Conservation (phyloP, 495 filamentous ascomycete species). For the Penicillium pancosmium region DNA sequence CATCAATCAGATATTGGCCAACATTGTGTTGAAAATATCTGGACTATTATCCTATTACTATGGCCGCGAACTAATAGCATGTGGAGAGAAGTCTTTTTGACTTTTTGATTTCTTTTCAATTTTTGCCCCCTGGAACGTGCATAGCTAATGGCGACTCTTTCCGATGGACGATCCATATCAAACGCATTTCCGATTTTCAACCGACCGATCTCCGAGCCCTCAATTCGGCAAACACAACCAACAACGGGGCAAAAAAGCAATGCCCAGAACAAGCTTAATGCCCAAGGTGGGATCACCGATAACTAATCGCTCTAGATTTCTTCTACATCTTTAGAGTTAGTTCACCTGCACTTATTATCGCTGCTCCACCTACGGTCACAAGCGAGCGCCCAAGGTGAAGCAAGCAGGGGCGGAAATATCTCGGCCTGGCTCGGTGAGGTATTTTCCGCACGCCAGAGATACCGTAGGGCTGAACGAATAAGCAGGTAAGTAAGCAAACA, state of each 20-base stretch:
- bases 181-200: background rate
- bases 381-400: background rate
- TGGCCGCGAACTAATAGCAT: background rate
- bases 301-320: background rate
- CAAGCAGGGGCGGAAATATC: background rate
- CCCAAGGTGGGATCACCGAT: background rate
- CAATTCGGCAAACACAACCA: background rate
- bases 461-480: too few relatives aligned
- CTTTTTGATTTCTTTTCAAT: too few relatives aligned
- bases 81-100: too few relatives aligned
- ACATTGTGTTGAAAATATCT: background rate
- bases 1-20: too few relatives aligned
- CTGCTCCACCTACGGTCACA: background rate
- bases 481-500: too few relatives aligned
- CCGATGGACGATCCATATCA: background rate
- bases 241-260: background rate
- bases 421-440: background rate
- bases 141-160: background rate
- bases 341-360: background rate
- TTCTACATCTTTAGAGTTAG: too few relatives aligned
- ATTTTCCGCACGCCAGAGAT: background rate
- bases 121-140: too few relatives aligned
- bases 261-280: background rate
- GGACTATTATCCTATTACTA: background rate
- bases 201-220: conserved; percentile 1